phyloP scores from a whole-genome alignment of 441 rosid species.

The Monsonia emarginata region DNA sequence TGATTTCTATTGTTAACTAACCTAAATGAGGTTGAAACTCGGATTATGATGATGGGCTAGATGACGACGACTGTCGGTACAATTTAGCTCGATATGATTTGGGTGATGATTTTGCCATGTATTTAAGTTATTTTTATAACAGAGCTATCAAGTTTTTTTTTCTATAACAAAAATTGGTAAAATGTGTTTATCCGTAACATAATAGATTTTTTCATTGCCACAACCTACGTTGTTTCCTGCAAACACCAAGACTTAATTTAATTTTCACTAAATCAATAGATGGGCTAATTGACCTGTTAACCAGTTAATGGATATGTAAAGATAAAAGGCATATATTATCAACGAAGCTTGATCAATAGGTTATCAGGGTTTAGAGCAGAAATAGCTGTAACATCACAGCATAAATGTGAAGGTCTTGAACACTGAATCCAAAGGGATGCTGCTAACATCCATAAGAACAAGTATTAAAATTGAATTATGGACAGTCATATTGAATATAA shows the following conservation, averaged over 20 bases:
- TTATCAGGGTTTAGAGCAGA: neutral
- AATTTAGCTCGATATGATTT: neutral
- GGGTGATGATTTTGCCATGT: neutral
- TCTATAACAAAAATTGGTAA: neutral
- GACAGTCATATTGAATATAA: conserved; percentile 2
- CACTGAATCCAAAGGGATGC: neutral
- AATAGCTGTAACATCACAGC: neutral
- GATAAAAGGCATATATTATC: neutral
- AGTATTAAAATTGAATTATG: neutral
- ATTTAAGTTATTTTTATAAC: neutral
- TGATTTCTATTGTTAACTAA: neutral
- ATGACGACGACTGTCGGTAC: too few relatives aligned
- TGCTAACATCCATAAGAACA: neutral
- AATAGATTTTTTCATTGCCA: neutral
- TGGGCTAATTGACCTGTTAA: neutral
- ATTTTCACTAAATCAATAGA: neutral
- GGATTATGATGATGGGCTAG: neutral
- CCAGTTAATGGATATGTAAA: neutral
- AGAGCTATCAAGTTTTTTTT: neutral
- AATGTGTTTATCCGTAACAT: neutral
- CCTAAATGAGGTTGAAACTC: neutral
- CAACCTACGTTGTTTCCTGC: neutral
- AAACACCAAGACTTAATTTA: too few relatives aligned
- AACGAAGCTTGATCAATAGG: neutral
- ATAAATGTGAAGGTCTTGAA: neutral